Evolutionary conservation across 1,284 basidiomycete genomes (phyloP), one percentile per base, ranked within the genome.

Genomic region (Porodaedalea pini): DNA sequence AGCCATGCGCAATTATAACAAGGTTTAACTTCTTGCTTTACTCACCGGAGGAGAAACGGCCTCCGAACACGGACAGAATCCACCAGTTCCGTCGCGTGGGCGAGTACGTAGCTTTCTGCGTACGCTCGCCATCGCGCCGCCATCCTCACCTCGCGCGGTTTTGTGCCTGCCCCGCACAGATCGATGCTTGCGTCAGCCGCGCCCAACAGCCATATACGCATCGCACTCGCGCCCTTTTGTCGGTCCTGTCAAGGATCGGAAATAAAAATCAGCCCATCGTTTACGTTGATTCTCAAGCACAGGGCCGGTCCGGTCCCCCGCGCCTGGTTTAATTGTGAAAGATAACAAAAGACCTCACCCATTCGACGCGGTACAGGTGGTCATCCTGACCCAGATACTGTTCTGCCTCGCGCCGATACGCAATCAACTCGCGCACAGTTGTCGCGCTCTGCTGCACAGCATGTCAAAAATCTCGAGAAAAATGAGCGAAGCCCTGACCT

Each of bases 401-500:
- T 71, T 98, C 96, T 10, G 93, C 94, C 68, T 90, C 89, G 71
- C 94, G 83, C 54, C 96, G 84, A 74, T 96, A 95, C 40, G 88
- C 85, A 64, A 98, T 90, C 67, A 93, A 82, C 67, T 94, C 92
- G 60, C 88, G 83, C 52, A 84, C 84, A 29, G 83, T 86, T 54
- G 65, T 69, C 54, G 78, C 70, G 68, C 71, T 41, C 58, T 56
- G 54, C 19, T 44, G 10, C 25, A 51, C 47, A 44, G 27, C 40
- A 50, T 19, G n/a, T 82, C 67, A 27, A 70, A 67, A 39, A 31
- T n/a, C n/a, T 45, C 44, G 29, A 27, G 21, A 40, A 44, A 21
- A 44, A 34, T 4, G 27, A 36, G 32, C 13, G 4, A 32, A 21
- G 19, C 34, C n/a, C 40, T 25, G 39, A 60, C 56, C 59, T 61